These are phyloP conservation scores for Dictyostelium discoideum DNA, from an alignment of 78 protist species.

Conservation along the genomic window DNA sequence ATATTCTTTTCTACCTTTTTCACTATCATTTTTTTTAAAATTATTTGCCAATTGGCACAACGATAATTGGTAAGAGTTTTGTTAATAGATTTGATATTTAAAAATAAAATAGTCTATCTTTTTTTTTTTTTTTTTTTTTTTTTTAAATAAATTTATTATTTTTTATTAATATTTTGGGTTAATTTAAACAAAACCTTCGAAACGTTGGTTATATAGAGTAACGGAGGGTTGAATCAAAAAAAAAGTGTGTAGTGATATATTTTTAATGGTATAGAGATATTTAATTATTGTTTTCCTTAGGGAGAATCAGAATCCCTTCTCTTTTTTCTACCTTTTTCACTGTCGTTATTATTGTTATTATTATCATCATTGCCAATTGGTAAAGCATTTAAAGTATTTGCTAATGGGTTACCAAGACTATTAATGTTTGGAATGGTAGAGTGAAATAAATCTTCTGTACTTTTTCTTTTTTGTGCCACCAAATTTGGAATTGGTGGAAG, in stretches of 20 bases:
- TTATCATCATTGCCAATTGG: not conserved
- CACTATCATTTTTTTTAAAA: too few relatives aligned
- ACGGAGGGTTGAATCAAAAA: not conserved
- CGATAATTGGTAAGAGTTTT: too few relatives aligned
- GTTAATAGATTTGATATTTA: too few relatives aligned
- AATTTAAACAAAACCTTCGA: not conserved
- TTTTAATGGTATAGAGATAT: not conserved
- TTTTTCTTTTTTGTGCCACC: not conserved
- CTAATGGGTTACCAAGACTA: not conserved
- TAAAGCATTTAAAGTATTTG: not conserved
- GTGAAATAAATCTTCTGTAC: not conserved
- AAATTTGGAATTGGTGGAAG: not conserved
- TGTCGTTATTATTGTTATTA: not conserved
- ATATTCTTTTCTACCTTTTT: too few relatives aligned
- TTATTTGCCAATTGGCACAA: too few relatives aligned
- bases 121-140: too few relatives aligned
- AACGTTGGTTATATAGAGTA: not conserved
- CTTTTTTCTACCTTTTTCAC: not conserved
- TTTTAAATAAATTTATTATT: too few relatives aligned
- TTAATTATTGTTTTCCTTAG: not conserved
- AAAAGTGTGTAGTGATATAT: not conserved
- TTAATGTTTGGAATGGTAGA: not conserved
- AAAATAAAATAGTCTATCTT: too few relatives aligned
- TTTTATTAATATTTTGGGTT: not conserved
- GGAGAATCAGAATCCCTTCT: constrained; percentile 6